Conservation (phyloP, 306 rosid species). For the Sechiopsis laciniata region DNA sequence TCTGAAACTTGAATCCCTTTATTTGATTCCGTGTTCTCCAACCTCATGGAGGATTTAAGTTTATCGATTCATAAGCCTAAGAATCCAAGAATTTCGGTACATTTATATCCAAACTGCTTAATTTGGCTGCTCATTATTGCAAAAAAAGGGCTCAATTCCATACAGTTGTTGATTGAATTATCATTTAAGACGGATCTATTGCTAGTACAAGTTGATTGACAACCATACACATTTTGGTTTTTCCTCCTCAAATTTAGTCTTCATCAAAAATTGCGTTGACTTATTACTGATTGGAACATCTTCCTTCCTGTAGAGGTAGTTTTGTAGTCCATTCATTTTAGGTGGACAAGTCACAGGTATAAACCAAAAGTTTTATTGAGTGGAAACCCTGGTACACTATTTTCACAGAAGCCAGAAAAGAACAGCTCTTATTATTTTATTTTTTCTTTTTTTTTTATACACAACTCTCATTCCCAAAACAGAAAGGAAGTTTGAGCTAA, state of each 20-base stretch:
- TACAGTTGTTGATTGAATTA: background rate
- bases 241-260: background rate
- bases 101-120: background rate
- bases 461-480: background rate
- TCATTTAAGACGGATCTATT: background rate
- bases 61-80: background rate
- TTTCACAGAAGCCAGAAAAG: slow-evolving; percentile 11
- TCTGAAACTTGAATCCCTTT: background rate
- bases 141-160: background rate
- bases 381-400: slow-evolving; percentile 11
- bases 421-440: background rate
- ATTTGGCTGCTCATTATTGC: background rate
- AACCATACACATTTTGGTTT: slow-evolving; percentile 1
- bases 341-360: slow-evolving; percentile 12
- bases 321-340: background rate
- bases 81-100: background rate
- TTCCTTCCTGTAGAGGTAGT: slow-evolving; percentile 15
- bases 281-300: background rate
- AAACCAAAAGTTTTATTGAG: slow-evolving; percentile 4
- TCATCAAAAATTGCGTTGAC: background rate
- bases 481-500: slow-evolving; percentile 4
- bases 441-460: background rate
- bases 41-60: background rate
- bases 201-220: background rate
- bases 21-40: background rate